These are phyloP conservation scores for Cicer arietinum DNA, from an alignment of 306 rosid genomes.

Conservation along the genomic window DNA sequence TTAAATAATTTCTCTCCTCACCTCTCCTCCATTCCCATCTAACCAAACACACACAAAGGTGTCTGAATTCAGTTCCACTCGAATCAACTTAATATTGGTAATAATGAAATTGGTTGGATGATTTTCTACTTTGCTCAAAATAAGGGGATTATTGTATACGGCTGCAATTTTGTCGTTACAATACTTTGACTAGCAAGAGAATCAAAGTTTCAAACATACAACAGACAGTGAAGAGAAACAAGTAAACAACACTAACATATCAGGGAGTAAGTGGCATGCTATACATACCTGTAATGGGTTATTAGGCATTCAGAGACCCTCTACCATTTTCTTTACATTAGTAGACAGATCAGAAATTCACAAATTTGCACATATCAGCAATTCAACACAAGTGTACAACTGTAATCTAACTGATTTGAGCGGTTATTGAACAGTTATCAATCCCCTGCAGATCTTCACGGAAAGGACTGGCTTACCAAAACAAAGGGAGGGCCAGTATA, in stretches of 20 bases:
- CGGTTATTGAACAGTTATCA: slow-evolving; percentile 38
- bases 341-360: slow-evolving; percentile 42
- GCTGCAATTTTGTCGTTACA: neutral
- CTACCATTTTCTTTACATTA: slow-evolving; percentile 49
- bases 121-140: neutral
- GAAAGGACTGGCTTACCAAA: slow-evolving; percentile 42
- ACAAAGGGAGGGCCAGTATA: slow-evolving; percentile 40
- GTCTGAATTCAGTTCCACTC: no score
- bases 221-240: slow-evolving; percentile 1
- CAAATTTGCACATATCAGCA: slow-evolving; percentile 41
- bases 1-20: no score
- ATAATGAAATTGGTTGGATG: neutral
- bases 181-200: neutral
- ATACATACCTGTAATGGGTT: slow-evolving; percentile 47
- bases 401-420: slow-evolving; percentile 45
- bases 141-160: neutral
- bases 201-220: slow-evolving; percentile 11
- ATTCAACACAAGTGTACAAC: slow-evolving; percentile 46
- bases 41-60: no score
- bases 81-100: no score
- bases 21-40: no score
- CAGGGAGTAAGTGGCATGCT: slow-evolving; percentile 27
- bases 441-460: slow-evolving; percentile 32
- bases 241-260: slow-evolving; percentile 20
- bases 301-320: slow-evolving; percentile 42